Evolutionary conservation across 2,329 filamentous ascomycete genomes (phyloP).

Genomic region (Pyrenochaeta sp.): DNA sequence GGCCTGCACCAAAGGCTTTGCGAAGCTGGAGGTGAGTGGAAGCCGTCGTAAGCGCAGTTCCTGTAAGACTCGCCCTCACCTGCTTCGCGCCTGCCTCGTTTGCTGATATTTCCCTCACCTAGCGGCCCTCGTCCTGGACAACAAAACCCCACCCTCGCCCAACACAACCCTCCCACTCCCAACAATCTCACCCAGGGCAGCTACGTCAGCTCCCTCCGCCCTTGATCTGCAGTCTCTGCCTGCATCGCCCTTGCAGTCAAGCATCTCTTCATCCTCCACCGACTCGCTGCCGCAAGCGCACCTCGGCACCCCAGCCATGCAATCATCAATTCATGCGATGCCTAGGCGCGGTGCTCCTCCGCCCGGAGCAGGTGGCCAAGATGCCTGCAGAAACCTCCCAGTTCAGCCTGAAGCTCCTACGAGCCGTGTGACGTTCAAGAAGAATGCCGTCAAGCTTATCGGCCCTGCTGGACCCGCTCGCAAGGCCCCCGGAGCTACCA

Average conservation of each 20-base stretch:
- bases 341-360: constrained; percentile 5
- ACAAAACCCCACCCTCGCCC: no score
- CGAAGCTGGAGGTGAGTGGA: no score
- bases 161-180: no score
- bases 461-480: constrained; percentile 17
- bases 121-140: constrained; percentile 7
- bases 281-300: background rate
- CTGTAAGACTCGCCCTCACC: no score
- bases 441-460: constrained; percentile 36
- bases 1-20: no score
- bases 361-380: constrained; percentile 9
- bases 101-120: no score
- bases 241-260: background rate
- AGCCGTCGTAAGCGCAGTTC: no score
- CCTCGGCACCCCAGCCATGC: constrained; percentile 17
- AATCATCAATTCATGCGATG: constrained; percentile 13
- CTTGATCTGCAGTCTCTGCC: constrained; percentile 12
- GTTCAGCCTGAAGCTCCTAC: constrained; percentile 26
- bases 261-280: background rate
- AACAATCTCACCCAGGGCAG: background rate
- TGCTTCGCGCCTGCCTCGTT: no score
- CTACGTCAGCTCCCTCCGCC: background rate
- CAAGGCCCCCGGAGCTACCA: background rate
- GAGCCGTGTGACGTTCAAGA: constrained; percentile 36
- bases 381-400: constrained; percentile 27